These are phyloP conservation scores for Fraxinus americana DNA, from an alignment of 257 asterid species.

Conservation along the genomic window DNA sequence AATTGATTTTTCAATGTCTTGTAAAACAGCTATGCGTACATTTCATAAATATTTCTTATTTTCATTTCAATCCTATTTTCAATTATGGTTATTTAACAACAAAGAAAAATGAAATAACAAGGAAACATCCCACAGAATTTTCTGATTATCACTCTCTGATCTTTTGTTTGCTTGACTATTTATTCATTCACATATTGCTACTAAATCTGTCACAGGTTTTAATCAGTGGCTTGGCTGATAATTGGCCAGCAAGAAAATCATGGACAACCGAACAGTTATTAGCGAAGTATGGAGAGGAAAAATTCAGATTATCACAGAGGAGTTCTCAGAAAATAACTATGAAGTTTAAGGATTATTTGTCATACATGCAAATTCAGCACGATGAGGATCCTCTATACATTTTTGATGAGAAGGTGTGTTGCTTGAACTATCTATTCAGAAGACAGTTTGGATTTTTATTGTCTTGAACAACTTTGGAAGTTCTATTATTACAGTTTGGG, in stretches of 20 bases:
- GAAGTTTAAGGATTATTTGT: slow-evolving; percentile 78
- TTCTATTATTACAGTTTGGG: slow-evolving; percentile 64
- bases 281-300: slow-evolving; percentile 62
- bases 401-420: slow-evolving; percentile 82
- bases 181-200: slow-evolving; percentile 21
- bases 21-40: neutral
- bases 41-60: neutral
- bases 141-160: slow-evolving; percentile 18
- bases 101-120: slow-evolving; percentile 5
- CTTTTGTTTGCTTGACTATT: slow-evolving; percentile 21
- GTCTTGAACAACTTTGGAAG: slow-evolving; percentile 21
- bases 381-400: slow-evolving; percentile 98
- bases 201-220: slow-evolving; percentile 54
- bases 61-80: neutral
- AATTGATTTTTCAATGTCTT: slow-evolving; percentile 9
- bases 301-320: slow-evolving; percentile 83
- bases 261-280: slow-evolving; percentile 79
- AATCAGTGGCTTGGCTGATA: slow-evolving; percentile 77
- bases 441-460: slow-evolving; percentile 23
- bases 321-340: slow-evolving; percentile 69
- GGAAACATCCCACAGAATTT: slow-evolving; percentile 3
- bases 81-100: neutral
- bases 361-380: slow-evolving; percentile 79
- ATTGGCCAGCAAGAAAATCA: slow-evolving; percentile 83
- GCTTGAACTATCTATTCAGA: slow-evolving; percentile 22